A percentile compares a stretch with the other conserved stretches of the same genome.
These are phyloP conservation scores for Trichoderma pleuroti DNA, from an alignment of 2,329 filamentous ascomycete genomes.

Conservation along the genomic window DNA sequence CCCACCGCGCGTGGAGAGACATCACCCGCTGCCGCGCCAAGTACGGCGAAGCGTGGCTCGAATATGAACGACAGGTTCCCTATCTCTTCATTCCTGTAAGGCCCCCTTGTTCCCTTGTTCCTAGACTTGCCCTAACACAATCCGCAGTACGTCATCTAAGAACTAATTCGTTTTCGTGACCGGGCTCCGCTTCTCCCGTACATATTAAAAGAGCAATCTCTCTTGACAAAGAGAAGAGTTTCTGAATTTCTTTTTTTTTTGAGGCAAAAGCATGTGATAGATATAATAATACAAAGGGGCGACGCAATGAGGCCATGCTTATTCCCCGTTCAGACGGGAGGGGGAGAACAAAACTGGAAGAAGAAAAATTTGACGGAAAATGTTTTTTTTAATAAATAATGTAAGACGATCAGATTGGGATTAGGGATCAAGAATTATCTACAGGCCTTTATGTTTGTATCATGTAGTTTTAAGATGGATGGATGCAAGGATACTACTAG, in stretches of 20 bases:
- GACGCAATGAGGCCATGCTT: background rate
- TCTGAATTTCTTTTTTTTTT: background rate
- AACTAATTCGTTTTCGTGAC: background rate
- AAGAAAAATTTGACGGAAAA: background rate
- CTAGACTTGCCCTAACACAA: conserved; percentile 21
- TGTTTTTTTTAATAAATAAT: background rate
- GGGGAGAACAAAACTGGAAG: background rate
- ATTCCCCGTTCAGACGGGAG: background rate
- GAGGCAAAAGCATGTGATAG: background rate
- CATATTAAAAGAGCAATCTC: conserved; percentile 12
- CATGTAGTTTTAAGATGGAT: background rate
- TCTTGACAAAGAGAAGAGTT: background rate
- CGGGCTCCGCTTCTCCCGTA: conserved; percentile 17
- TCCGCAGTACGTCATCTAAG: conserved; percentile 42
- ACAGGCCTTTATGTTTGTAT: conserved; percentile 7
- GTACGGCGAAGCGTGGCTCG: conserved; percentile 77
- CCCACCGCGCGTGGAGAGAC: conserved; percentile 73
- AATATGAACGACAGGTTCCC: conserved; percentile 75
- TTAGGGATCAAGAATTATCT: background rate
- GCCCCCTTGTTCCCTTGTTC: background rate
- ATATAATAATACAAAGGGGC: background rate
- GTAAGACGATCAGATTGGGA: background rate
- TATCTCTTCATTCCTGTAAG: conserved; percentile 76
- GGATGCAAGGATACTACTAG: background rate
- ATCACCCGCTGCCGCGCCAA: conserved; percentile 73